Evolutionary conservation across 495 filamentous ascomycete genomes (phyloP), one percentile per base, ranked within the genome.

Genomic region (Wilcoxina mikolae): DNA sequence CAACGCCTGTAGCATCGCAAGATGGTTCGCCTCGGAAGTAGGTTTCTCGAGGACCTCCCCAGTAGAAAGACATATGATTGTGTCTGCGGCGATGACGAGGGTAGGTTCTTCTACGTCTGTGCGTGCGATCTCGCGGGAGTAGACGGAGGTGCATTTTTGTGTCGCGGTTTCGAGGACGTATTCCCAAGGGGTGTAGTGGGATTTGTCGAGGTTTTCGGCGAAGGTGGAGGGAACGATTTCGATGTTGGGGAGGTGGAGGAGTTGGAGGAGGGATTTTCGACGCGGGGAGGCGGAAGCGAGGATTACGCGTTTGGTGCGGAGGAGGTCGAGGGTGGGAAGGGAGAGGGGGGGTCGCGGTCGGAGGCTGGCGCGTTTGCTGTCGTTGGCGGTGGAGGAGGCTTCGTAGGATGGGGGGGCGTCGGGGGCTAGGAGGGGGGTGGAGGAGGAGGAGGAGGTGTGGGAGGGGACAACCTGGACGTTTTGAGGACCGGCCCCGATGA

Each of bases 41-140:
- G 91, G 91, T 69, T 98, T 98, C 76, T 96, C 91, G 23, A 96
- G 72, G 33, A 96, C 84, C 52, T 73, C 65, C 0, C 88, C 91
- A 0, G 69, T 61, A n/a, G 74, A 70, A 27, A 82, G 82, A 7
- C 90, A 85, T 59, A 96, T 84, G 25, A 98, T 72, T 1, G 91
- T 98, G 65, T 96, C 91, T 1, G 91, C 91, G 1, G 88, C 85
- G 24, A 98, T 76, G 33, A 98, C 84, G 0, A 98, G 72, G 9
- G 76, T 84, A 0, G 87, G 90, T 57, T 95, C 91, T 48, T 77
- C 59, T 20, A 60, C 54, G 54, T 80, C 68, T 46, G 88, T 71
- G 38, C 82, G 79, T 2, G 57, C 47, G 24, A 35, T 54, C 23
- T 27, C 38, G 15, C 73, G 67, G 12, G 70, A 63, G 74, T 98